phyloP scores from a whole-genome alignment of 1,139 yeast species.

The Candida frijolesensis region DNA sequence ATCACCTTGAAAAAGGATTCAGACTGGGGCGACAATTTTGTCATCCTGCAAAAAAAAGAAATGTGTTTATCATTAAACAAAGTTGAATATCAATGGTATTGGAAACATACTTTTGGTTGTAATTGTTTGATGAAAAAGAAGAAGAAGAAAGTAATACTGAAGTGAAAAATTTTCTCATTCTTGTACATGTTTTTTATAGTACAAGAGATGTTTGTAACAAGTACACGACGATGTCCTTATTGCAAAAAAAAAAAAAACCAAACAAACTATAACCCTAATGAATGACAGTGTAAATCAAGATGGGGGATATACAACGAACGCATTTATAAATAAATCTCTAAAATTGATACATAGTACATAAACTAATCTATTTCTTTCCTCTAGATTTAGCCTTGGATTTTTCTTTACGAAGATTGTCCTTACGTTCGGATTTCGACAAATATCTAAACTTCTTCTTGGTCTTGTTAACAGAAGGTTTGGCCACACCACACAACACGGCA shows the following conservation, averaged over 20 bases:
- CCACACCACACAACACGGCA: slow-evolving; percentile 62
- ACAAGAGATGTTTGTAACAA: neutral
- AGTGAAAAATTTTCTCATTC: neutral
- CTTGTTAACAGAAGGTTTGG: slow-evolving; percentile 34
- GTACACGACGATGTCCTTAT: neutral
- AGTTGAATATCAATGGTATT: neutral
- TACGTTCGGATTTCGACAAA: slow-evolving; percentile 76
- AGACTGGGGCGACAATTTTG: slow-evolving; percentile 59
- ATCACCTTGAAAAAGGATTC: slow-evolving; percentile 60
- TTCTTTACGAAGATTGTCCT: slow-evolving; percentile 65
- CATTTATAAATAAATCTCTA: neutral
- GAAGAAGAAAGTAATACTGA: neutral
- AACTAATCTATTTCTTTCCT: slow-evolving; percentile 10
- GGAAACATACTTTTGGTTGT: slow-evolving; percentile 4
- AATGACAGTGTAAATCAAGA: neutral
- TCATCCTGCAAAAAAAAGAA: slow-evolving; percentile 34
- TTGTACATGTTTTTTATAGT: neutral
- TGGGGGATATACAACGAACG: neutral
- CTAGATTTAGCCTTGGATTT: slow-evolving; percentile 27
- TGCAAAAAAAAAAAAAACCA: neutral
- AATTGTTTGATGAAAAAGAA: neutral
- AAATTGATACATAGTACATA: neutral
- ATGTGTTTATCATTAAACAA: neutral
- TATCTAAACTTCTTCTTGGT: slow-evolving; percentile 84
- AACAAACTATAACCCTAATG: neutral